A percentile compares a stretch with the other conserved stretches of the same genome.
Conservation (phyloP, 805 yeast genomes). For the Hanseniaspora valbyensis region DNA sequence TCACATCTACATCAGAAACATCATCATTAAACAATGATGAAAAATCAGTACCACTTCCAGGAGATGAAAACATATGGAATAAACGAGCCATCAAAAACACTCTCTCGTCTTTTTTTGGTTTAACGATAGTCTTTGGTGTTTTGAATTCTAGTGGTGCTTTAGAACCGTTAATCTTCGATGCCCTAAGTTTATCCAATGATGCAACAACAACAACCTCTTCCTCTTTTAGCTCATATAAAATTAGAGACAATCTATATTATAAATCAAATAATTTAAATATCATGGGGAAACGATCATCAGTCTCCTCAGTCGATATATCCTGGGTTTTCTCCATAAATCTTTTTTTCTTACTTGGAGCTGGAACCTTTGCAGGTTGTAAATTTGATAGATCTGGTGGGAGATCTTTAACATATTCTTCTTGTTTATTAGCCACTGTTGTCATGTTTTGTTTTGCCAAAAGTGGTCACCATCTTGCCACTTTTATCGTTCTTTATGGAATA, state of each 20-base stretch:
- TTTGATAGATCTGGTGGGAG: slow-evolving; percentile 39
- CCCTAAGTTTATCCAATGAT: too few relatives aligned
- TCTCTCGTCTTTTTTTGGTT: slow-evolving; percentile 37
- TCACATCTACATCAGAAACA: too few relatives aligned
- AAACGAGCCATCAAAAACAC: neutral
- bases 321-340: slow-evolving; percentile 42
- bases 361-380: slow-evolving; percentile 36
- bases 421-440: slow-evolving; percentile 31
- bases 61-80: slow-evolving; percentile 7
- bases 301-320: slow-evolving; percentile 33
- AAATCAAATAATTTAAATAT: too few relatives aligned
- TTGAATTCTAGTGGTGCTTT: slow-evolving; percentile 51
- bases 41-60: too few relatives aligned
- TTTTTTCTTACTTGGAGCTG: slow-evolving; percentile 25
- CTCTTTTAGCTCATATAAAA: too few relatives aligned
- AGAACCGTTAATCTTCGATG: slow-evolving; percentile 41
- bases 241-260: too few relatives aligned
- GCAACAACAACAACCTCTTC: too few relatives aligned
- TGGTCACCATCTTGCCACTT: slow-evolving; percentile 33
- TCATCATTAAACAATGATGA: too few relatives aligned
- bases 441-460: slow-evolving; percentile 38
- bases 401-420: slow-evolving; percentile 31
- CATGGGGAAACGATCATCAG: slow-evolving; percentile 22
- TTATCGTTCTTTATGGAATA: slow-evolving; percentile 31
- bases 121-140: slow-evolving; percentile 43